These are phyloP conservation scores for Globisporangium camurandrum DNA, from an alignment of 352 stramenopile genomes.

Conservation along the genomic window DNA sequence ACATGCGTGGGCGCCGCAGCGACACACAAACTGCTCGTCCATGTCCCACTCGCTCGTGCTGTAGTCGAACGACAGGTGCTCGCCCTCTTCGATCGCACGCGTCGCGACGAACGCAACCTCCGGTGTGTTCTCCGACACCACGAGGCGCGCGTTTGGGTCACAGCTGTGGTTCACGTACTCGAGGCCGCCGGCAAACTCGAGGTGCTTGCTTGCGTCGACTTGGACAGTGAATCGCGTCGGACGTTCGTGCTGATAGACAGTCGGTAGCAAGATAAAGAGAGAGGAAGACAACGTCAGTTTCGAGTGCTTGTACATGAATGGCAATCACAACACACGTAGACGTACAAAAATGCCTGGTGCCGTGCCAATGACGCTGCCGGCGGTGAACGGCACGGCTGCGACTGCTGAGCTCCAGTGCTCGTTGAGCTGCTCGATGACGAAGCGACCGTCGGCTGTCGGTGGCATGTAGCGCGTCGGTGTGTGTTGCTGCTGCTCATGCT, in stretches of 20 bases:
- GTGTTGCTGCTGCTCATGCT: slow-evolving; percentile 1
- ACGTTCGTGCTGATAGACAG: slow-evolving; percentile 27
- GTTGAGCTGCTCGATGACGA: slow-evolving; percentile 68
- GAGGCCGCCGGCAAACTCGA: slow-evolving; percentile 73
- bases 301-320: background rate
- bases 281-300: slow-evolving; percentile 6
- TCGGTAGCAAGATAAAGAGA: background rate
- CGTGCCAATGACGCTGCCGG: slow-evolving; percentile 61
- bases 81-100: slow-evolving; percentile 58
- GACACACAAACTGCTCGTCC: slow-evolving; percentile 87
- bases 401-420: slow-evolving; percentile 72
- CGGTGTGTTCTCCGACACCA: slow-evolving; percentile 64
- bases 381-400: slow-evolving; percentile 52
- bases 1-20: slow-evolving; percentile 56
- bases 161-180: slow-evolving; percentile 88
- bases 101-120: slow-evolving; percentile 75
- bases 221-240: slow-evolving; percentile 82
- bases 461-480: slow-evolving; percentile 47
- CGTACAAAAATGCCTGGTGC: slow-evolving; percentile 63
- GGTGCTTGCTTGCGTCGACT: slow-evolving; percentile 66
- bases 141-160: slow-evolving; percentile 73
- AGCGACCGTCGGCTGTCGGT: slow-evolving; percentile 47
- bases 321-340: too few relatives aligned
- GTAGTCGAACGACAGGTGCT: slow-evolving; percentile 86
- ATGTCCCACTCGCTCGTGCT: slow-evolving; percentile 89